Base-by-base conservation (phyloP, 176 grass and related monocot genomes). In the Phoenix roebelenii region DNA sequence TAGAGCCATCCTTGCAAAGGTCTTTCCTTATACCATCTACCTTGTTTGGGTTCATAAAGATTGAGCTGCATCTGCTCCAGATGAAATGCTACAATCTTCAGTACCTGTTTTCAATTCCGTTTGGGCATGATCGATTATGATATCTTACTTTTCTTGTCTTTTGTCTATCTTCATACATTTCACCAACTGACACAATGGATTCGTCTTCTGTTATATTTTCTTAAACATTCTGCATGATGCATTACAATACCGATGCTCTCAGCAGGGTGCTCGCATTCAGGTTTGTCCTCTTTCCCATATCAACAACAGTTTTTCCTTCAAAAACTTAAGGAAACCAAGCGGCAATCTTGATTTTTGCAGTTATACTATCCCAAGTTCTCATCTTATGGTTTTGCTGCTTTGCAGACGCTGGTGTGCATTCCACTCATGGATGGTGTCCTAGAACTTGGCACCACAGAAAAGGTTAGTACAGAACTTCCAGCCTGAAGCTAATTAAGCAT, bases 1-100 rank as follows among this genome's bases (percentile, higher is more conserved):
- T 23, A 89, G 93, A 63, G 93, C 93, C 5, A 97, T 97, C 60
- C 93, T 97, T 15, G 93, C 93, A 14, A 97, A 82, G 84, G 92
- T 87, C 63, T 3, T 20, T 14, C 12, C 35, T 44, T 44, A 14
- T 6, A 44, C 35, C 26, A 44, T 44, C 35, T 12, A 12, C 10
- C 10, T 44, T 0, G 35, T 44, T 44, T 44, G 9, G 10, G 0
- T 44, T 44, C 35, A 44, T 44, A 44, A 44, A 9, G 35, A 44
- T 44, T 9, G 7, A 9, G 7, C 2, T 12, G 10, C 12, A 44
- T 44, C 12, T 44, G 7, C 35, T 7, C 35, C 35, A 44, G 35
- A 30, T 44, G 10, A 44, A 12, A 44, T 30, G 28, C 28, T 30
- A 6, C 5, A 30, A 30, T 30, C 28, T 7, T 30, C 5, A 44